These are phyloP conservation scores for Bipolaris victoriae DNA, from an alignment of 2,329 filamentous ascomycete species.

Conservation along the genomic window DNA sequence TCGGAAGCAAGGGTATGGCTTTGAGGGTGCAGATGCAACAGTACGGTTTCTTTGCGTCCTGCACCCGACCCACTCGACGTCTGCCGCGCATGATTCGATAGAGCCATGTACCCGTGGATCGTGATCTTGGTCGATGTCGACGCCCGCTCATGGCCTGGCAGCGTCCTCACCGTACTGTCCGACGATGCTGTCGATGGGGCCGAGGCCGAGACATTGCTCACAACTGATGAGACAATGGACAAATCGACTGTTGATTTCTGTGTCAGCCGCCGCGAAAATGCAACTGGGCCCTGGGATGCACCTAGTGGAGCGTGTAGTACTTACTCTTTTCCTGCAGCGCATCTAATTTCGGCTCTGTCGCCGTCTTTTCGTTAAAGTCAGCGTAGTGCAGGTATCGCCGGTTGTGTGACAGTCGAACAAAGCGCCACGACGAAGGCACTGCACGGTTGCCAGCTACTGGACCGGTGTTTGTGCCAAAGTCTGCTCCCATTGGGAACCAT, in stretches of 20 bases:
- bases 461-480: conserved; percentile 57
- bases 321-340: conserved; percentile 74
- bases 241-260: conserved; percentile 68
- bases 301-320: conserved; percentile 27
- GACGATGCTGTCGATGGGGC: conserved; percentile 56
- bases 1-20: conserved; percentile 87
- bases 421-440: conserved; percentile 72
- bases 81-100: conserved; percentile 38
- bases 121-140: conserved; percentile 80
- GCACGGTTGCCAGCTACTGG: conserved; percentile 52
- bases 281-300: neutral
- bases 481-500: conserved; percentile 74
- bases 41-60: conserved; percentile 67
- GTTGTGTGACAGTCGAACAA: conserved; percentile 88
- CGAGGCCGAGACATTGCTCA: conserved; percentile 83
- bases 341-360: conserved; percentile 73
- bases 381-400: conserved; percentile 87
- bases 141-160: conserved; percentile 38
- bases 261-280: conserved; percentile 38
- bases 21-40: conserved; percentile 82
- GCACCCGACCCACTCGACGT: conserved; percentile 38
- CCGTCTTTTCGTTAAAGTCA: conserved; percentile 73
- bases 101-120: conserved; percentile 73
- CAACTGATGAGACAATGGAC: conserved; percentile 85
- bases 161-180: conserved; percentile 55